Percentiles rank a stretch among this genome's conserved stretches.
phyloP scores from a whole-genome alignment of 1,284 basidiomycete genomes.

The Cutaneotrichosporon mucoides region DNA sequence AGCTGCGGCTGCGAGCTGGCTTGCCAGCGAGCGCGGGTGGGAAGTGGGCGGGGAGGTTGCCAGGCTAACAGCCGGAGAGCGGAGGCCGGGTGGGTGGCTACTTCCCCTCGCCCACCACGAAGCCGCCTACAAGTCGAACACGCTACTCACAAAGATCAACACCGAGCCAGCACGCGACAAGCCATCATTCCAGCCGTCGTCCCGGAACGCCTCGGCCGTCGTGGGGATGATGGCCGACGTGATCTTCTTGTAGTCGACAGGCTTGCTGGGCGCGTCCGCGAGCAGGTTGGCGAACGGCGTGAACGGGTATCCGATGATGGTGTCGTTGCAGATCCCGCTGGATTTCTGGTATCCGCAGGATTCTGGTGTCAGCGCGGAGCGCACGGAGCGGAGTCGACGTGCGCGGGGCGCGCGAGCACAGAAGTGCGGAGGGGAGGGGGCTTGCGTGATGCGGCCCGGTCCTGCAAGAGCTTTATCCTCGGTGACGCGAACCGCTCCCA shows the following conservation, averaged over 20 bases:
- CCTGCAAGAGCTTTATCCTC: too few relatives aligned
- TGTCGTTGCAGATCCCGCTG: constrained; percentile 43
- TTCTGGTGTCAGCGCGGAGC: constrained; percentile 17
- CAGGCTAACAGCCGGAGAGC: too few relatives aligned
- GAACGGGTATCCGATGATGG: constrained; percentile 43
- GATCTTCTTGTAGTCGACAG: constrained; percentile 32
- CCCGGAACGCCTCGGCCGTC: constrained; percentile 28
- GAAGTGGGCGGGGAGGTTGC: too few relatives aligned
- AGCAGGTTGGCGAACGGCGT: constrained; percentile 38
- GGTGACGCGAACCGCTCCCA: too few relatives aligned
- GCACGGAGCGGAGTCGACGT: background rate
- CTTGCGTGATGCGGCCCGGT: too few relatives aligned
- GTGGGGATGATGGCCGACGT: constrained; percentile 30
- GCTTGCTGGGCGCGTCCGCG: constrained; percentile 37
- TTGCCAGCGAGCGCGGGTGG: background rate
- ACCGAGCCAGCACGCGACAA: constrained; percentile 34
- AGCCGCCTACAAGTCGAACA: too few relatives aligned
- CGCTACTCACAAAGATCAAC: constrained; percentile 42
- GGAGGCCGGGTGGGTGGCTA: too few relatives aligned
- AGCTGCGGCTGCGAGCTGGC: too few relatives aligned
- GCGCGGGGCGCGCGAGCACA: too few relatives aligned
- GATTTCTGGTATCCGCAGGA: constrained; percentile 43
- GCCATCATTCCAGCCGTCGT: constrained; percentile 34
- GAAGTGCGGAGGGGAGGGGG: too few relatives aligned
- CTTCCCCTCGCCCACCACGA: too few relatives aligned